These are phyloP conservation scores for Pythium diclinum DNA, from an alignment of 352 stramenopile species.

Conservation along the genomic window DNA sequence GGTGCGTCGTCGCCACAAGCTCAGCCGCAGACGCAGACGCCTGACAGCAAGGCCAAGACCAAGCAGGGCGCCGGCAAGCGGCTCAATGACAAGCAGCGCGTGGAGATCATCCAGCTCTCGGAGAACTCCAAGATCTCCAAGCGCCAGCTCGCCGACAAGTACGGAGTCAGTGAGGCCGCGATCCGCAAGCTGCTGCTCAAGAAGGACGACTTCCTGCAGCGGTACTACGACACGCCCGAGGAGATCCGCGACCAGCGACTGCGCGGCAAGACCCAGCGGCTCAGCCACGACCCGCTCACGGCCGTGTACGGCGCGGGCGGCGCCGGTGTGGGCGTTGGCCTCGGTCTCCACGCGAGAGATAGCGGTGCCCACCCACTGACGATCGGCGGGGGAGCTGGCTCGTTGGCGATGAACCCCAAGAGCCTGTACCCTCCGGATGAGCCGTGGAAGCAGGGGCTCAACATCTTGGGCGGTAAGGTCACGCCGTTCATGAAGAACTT, in stretches of 20 bases:
- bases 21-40: constrained; percentile 7
- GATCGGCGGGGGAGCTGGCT: background rate
- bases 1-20: background rate
- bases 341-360: background rate
- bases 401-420: constrained; percentile 26
- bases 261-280: constrained; percentile 52
- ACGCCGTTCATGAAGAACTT: constrained; percentile 67
- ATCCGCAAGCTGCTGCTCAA: constrained; percentile 81
- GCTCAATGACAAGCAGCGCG: constrained; percentile 76
- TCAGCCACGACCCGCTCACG: constrained; percentile 28
- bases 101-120: constrained; percentile 81
- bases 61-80: constrained; percentile 71
- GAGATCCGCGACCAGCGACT: constrained; percentile 69
- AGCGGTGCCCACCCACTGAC: background rate
- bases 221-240: constrained; percentile 79
- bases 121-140: constrained; percentile 80
- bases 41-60: constrained; percentile 41
- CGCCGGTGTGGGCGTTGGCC: background rate
- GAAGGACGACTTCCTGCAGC: constrained; percentile 76
- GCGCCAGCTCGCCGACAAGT: constrained; percentile 71
- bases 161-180: constrained; percentile 72
- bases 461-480: constrained; percentile 45
- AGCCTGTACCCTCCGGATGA: constrained; percentile 63
- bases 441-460: constrained; percentile 64
- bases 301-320: constrained; percentile 16